Evolutionary conservation across 169 alveolate species (phyloP).

Genomic region (Plasmodium gallinaceum): DNA sequence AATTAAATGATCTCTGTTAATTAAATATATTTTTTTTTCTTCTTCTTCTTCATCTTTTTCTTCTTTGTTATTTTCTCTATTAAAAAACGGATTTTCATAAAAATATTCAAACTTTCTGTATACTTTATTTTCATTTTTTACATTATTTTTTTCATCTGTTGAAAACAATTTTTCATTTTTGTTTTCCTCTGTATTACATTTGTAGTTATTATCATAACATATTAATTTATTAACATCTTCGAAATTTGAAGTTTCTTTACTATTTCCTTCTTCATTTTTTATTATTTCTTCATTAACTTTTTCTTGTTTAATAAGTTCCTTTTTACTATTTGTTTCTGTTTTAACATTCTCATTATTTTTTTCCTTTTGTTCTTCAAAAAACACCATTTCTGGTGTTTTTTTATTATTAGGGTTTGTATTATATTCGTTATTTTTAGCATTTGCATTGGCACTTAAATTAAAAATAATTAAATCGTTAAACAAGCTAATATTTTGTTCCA

Average conservation of each 20-base stretch:
- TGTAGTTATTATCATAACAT: neutral
- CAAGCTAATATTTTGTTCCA: constrained; percentile 48
- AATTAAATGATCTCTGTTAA: constrained; percentile 11
- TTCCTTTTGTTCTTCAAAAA: neutral
- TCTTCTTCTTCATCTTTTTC: neutral
- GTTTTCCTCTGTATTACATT: too few relatives aligned
- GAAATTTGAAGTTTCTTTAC: neutral
- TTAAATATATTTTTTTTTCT: constrained; percentile 2
- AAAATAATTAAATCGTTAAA: constrained; percentile 52
- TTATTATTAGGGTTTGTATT: constrained; percentile 3
- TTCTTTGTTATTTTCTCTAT: neutral
- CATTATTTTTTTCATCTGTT: neutral
- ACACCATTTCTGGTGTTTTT: neutral
- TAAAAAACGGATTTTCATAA: neutral
- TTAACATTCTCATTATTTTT: neutral
- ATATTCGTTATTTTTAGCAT: constrained; percentile 4
- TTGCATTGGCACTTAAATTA: constrained; percentile 18
- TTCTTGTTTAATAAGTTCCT: constrained; percentile 19
- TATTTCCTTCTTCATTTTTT: neutral
- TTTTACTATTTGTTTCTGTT: constrained; percentile 15
- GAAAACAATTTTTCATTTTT: too few relatives aligned
- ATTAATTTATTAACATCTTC: constrained; percentile 25
- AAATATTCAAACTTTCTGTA: neutral
- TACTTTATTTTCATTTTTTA: neutral
- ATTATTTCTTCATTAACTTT: constrained; percentile 1